Base-by-base conservation (phyloP, 371 early-diverging fungal genomes). In the Syncephalastrum monosporum region DNA sequence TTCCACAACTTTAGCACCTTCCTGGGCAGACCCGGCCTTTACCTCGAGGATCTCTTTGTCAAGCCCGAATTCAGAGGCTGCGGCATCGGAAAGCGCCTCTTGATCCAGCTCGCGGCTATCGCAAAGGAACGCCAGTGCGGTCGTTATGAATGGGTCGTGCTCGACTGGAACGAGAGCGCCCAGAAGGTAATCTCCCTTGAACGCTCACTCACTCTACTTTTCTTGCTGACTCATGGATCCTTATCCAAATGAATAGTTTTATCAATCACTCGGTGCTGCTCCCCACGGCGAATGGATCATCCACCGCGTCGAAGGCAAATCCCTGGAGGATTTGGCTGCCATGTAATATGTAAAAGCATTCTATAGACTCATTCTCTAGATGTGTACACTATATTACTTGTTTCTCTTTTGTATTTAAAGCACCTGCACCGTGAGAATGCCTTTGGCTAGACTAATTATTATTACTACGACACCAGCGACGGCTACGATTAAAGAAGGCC, bases 1-100 rank as follows among this genome's bases (percentile, higher is more conserved):
- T 92, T 92, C 64, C 82, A 83, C 72, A 94, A 91, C 75, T 94
- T 88, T 56, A 87, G 88, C 23, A 88, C 92, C 0, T 91, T 87
- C 70, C 57, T 81, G 5, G 90, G 88, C 3, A 62, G 72, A 24
- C 92, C 90, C 2, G 93, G 94, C 15, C 65, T 94, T 12, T 92
- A 92, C 69, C 72, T 94, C 7, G 93, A 94, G 63, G 94, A 92
- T 67, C 72, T 94, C 41, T 90, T 83, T 71, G 89, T 94, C 23
- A 54, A 69, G 17, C 69, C 74, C 46, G 85, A 86, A 47, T 86
- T 65, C 51, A 81, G 94, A n/a, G 86, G 85, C 0, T 59, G 71
- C 42, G 88, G 91, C 13, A 70, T 91, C n/a, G 94, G 94, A 8
- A 87, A 82, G 65, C 60, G 66, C 4, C 71, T 93, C 38, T 66